phyloP scores from a whole-genome alignment of 2,329 filamentous ascomycete species.

The Hypoxylon rubiginosum region DNA sequence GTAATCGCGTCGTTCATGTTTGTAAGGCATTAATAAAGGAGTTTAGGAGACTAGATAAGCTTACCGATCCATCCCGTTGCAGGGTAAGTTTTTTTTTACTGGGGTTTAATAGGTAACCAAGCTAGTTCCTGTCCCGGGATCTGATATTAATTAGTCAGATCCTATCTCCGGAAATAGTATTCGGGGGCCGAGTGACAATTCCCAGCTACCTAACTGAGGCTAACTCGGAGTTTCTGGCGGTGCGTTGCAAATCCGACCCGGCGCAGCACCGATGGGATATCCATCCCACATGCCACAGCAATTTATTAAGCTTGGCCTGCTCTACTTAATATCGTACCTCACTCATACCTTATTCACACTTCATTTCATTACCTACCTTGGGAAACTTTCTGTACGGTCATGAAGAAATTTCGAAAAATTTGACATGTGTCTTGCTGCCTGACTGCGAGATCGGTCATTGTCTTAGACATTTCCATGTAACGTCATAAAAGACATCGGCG shows the following conservation, averaged over 20 bases:
- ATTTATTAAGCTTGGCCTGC: no score
- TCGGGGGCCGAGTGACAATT: neutral
- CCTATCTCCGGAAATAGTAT: neutral
- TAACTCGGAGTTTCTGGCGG: neutral
- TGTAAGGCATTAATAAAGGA: constrained; percentile 10
- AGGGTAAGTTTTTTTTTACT: neutral
- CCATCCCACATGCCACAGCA: no score
- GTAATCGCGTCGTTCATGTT: neutral
- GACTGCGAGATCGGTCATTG: neutral
- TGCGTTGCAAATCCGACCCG: neutral
- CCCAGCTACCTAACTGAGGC: neutral
- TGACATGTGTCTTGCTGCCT: neutral
- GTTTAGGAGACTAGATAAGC: neutral
- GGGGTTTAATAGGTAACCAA: constrained; percentile 5
- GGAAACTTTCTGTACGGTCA: neutral
- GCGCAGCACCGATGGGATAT: no score
- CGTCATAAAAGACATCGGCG: neutral
- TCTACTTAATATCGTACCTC: neutral
- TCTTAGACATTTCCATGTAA: neutral
- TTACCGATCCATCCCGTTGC: constrained; percentile 10
- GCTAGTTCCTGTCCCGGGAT: neutral
- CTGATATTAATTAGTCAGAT: neutral
- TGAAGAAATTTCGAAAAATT: neutral
- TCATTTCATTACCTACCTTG: neutral
- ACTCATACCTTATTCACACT: neutral